Evolutionary conservation across 768 basidiomycete species (phyloP), one percentile per base, ranked within the genome.

Genomic region (Panellus pusillus): DNA sequence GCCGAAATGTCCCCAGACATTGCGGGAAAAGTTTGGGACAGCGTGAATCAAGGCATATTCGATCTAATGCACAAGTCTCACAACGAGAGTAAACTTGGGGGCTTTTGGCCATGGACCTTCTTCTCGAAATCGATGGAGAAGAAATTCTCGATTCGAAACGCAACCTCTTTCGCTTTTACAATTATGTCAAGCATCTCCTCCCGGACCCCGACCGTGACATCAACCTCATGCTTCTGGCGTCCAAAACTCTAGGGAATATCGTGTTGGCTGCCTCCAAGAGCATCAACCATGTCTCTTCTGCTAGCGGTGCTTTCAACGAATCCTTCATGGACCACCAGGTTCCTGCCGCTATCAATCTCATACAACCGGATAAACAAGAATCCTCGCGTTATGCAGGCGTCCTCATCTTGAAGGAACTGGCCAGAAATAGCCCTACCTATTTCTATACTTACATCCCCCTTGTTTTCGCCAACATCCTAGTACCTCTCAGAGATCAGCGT

Each of bases 151-250:
- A 92, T 67, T 86, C 87, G 39, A 89, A 86, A 64, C 77, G 84
- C 37, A 86, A 89, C 60, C 81, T 91, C 36, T 93, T 89, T 70
- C 83, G 91, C 46, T 87, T 95, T 68, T 92, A 88, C 74, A 91
- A 92, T 71, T 95, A 97, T 72, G 87, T 97, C 70, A 92, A 93
- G 66, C 84, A 90, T 38, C 80, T 96, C n/a, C 79, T 97, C 17
- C 93, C 93, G 4, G 91, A 91, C 65, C 80, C 86, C 47, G 96
- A n/a, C n/a, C n/a, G n/a, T n/a, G n/a, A 98, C 68, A 83, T 93
- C 64, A 89, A 90, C 68, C 85, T 99, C 66, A 98, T 98, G 94
- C 80, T 94, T 32, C 83, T 89, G 9, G 93, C 93, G 1, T 93
- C 94, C n/a, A 91, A 93, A 68, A 93, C 91, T 0, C 80, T 94